phyloP scores from a whole-genome alignment of 2,329 filamentous ascomycete genomes.

The Colletotrichum paranaense region DNA sequence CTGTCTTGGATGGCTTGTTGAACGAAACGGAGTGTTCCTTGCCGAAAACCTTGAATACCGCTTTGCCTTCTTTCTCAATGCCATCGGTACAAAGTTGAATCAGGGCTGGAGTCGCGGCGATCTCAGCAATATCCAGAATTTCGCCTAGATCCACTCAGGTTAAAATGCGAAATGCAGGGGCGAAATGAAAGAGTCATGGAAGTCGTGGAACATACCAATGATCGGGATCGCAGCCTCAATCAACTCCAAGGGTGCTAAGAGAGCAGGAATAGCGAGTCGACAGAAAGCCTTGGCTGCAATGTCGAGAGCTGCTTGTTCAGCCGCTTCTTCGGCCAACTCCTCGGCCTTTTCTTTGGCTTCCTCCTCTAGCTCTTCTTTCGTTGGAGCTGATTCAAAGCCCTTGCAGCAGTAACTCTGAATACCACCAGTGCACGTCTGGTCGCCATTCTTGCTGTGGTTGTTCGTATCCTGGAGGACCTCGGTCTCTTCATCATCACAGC shows the following conservation, averaged over 20 bases:
- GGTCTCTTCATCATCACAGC: slow-evolving; percentile 38
- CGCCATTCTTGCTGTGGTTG: slow-evolving; percentile 40
- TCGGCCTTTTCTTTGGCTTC: slow-evolving; percentile 39
- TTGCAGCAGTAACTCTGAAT: slow-evolving; percentile 44
- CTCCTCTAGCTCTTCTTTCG: slow-evolving; percentile 37
- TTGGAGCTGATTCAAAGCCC: slow-evolving; percentile 43
- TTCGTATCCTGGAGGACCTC: slow-evolving; percentile 45
- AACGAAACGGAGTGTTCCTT: neutral
- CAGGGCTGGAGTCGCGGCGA: neutral
- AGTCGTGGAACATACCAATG: neutral
- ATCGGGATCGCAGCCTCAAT: neutral
- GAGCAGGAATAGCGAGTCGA: slow-evolving; percentile 46
- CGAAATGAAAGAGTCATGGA: neutral
- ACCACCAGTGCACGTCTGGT: slow-evolving; percentile 45
- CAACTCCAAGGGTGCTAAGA: neutral
- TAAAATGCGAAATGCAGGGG: neutral
- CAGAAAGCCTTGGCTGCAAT: slow-evolving; percentile 49
- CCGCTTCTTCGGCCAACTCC: slow-evolving; percentile 40
- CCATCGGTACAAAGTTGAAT: neutral
- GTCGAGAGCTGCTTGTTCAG: slow-evolving; percentile 44
- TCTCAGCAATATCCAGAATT: neutral
- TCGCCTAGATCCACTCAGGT: neutral
- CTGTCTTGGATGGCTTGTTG: neutral
- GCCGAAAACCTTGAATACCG: neutral
- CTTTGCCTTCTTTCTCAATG: neutral